A percentile compares a stretch with the other conserved stretches of the same genome.
Conservation (phyloP, 495 filamentous ascomycete genomes). For the Letharia lupina region DNA sequence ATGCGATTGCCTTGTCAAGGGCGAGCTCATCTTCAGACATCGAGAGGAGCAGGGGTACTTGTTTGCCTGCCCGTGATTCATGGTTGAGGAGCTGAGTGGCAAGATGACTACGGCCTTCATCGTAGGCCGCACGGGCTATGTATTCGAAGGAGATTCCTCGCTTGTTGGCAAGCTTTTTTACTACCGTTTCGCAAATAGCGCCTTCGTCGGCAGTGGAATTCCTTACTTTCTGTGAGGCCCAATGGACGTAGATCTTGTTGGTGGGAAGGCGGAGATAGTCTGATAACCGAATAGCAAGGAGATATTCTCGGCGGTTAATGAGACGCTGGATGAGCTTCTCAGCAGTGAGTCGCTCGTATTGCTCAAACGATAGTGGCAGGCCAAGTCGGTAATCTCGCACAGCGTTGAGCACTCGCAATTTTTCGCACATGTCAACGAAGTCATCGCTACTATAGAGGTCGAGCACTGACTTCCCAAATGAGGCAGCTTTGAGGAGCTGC, state of each 20-base stretch:
- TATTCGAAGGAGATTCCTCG: conserved; percentile 88
- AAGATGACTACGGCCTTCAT: conserved; percentile 79
- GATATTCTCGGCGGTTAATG: conserved; percentile 81
- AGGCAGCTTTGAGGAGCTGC: conserved; percentile 85
- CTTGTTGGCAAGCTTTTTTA: conserved; percentile 76
- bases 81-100: conserved; percentile 88
- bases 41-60: conserved; percentile 85
- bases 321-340: conserved; percentile 79
- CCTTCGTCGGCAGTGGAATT: conserved; percentile 79
- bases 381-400: conserved; percentile 86
- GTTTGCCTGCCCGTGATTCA: conserved; percentile 85
- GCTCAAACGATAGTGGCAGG: conserved; percentile 83
- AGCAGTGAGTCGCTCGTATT: conserved; percentile 78
- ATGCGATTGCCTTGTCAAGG: conserved; percentile 93
- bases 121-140: conserved; percentile 90
- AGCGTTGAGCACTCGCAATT: conserved; percentile 83
- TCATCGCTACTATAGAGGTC: conserved; percentile 96
- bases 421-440: conserved; percentile 98
- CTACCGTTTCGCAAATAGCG: conserved; percentile 75
- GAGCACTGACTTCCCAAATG: conserved; percentile 92
- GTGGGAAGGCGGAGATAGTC: conserved; percentile 80
- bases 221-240: conserved; percentile 91
- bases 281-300: conserved; percentile 82
- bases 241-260: conserved; percentile 88
- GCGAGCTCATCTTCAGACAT: conserved; percentile 97